Base-by-base conservation (phyloP, 1,284 basidiomycete genomes). In the Mrakiaceae sp. region DNA sequence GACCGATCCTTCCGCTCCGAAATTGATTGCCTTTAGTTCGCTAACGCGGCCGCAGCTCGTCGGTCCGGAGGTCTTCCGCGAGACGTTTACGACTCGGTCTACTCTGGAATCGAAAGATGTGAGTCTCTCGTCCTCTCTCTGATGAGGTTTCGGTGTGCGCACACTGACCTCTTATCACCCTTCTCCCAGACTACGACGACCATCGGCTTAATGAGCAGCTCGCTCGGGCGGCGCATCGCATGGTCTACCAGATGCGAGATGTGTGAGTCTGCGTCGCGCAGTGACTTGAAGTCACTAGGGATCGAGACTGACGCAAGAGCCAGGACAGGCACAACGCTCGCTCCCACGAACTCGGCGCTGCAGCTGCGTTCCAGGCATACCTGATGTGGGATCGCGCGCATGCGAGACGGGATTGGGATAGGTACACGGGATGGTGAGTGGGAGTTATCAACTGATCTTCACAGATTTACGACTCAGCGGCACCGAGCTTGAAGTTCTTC, bases 281-380 rank as follows among this genome's bases (percentile, higher is more conserved):
- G 0, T 12, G 7, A 16, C 51, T 52, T 16, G 51, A 12, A 52
- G 1, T 52, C 51, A 16, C 51, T 52, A 3, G 27, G 14, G 6
- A 7, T 52, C n/a, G 6, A 27, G 51, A 52, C 48, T 27, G 50
- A 46, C 8, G 12, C 46, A 5, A 2, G 16, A 3, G 51, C 46
- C 27, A 27, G 27, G 40, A 27, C 11, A 62, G 60, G 3, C 55
- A n/a, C 53, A 42, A 16, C 44, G 60, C 60, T 44, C 60, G 16
- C 0, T 42, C 60, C 4, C 60, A 43, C 16, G 60, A 62, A 8
- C 60, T 62, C 27, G 60, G 60, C 16, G 60, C 60, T 1, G 60
- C 60, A 2, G 60, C 60, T 12, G 60, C 60, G n/a, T 62, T 48
- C 46, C 52, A 62, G 39, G 60, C 60, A 0, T 62, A 48, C 44